Evolutionary conservation across 192 early-diverging fungal genomes (phyloP).

Genomic region (Coemansia sp.): DNA sequence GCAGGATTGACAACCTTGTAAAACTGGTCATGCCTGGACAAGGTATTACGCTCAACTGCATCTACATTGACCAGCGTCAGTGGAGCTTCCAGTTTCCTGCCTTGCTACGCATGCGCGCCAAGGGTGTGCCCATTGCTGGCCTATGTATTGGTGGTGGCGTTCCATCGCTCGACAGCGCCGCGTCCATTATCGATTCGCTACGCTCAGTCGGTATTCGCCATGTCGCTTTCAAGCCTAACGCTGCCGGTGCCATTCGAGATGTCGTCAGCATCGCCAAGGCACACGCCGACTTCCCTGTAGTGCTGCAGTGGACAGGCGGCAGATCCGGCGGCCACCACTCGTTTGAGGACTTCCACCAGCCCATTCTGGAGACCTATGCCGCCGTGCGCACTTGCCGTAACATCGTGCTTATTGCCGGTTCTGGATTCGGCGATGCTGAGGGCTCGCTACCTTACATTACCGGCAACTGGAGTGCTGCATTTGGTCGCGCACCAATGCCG

Average conservation of each 20-base stretch:
- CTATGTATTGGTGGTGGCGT: slow-evolving; percentile 92
- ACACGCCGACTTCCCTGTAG: slow-evolving; percentile 83
- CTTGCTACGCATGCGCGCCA: slow-evolving; percentile 73
- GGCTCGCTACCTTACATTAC: slow-evolving; percentile 90
- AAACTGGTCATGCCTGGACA: slow-evolving; percentile 71
- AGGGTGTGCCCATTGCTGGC: slow-evolving; percentile 90
- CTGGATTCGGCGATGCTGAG: slow-evolving; percentile 85
- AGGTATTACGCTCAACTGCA: slow-evolving; percentile 88
- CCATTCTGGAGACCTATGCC: slow-evolving; percentile 72
- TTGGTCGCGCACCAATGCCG: slow-evolving; percentile 90
- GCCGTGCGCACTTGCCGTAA: slow-evolving; percentile 76
- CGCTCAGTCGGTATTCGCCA: slow-evolving; percentile 79
- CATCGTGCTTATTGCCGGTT: slow-evolving; percentile 86
- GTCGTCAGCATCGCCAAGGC: slow-evolving; percentile 87
- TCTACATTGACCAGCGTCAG: slow-evolving; percentile 87
- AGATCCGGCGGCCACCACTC: slow-evolving; percentile 96
- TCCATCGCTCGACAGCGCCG: slow-evolving; percentile 81
- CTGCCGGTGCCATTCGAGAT: slow-evolving; percentile 72
- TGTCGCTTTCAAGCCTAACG: slow-evolving; percentile 83
- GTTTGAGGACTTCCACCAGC: slow-evolving; percentile 94
- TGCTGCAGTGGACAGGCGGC: slow-evolving; percentile 97
- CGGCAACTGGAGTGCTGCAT: slow-evolving; percentile 85
- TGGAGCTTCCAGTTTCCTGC: slow-evolving; percentile 85
- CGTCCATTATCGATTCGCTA: slow-evolving; percentile 77
- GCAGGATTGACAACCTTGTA: slow-evolving; percentile 76